phyloP scores from a whole-genome alignment of 257 asterid genomes.

The Coffea eugenioides region DNA sequence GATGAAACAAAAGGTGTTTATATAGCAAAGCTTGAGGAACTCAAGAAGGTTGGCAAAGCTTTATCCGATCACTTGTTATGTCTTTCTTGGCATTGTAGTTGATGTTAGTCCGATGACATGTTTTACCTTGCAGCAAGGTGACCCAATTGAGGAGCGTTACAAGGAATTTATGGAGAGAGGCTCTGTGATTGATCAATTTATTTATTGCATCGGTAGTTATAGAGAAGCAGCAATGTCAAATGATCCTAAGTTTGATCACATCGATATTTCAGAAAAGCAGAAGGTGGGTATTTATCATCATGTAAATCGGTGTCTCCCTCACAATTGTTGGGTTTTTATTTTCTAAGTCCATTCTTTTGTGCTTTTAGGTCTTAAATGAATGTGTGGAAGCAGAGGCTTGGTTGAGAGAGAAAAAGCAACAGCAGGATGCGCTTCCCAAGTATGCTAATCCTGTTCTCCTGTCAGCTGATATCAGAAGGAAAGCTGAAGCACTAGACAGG shows the following conservation, averaged over 20 bases:
- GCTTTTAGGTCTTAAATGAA: conserved; percentile 65
- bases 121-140: conserved; percentile 68
- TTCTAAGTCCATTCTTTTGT: neutral
- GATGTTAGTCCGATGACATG: neutral
- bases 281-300: conserved; percentile 48
- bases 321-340: neutral
- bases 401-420: conserved; percentile 79
- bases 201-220: conserved; percentile 65
- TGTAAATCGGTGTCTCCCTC: neutral
- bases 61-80: neutral
- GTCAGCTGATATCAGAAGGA: conserved; percentile 68
- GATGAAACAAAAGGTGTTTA: conserved; percentile 81
- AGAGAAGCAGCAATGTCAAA: conserved; percentile 67
- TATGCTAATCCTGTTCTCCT: conserved; percentile 65
- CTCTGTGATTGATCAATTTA: conserved; percentile 57
- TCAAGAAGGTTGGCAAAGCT: conserved; percentile 41
- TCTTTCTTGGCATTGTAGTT: neutral
- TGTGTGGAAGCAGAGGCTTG: conserved; percentile 91
- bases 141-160: conserved; percentile 83
- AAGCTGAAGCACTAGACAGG: conserved; percentile 86
- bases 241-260: conserved; percentile 83
- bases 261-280: conserved; percentile 70
- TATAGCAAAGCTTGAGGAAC: conserved; percentile 82
- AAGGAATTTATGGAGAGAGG: conserved; percentile 79
- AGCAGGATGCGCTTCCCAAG: conserved; percentile 79